These are phyloP conservation scores for Aureobasidium musti DNA, from an alignment of 2,329 filamentous ascomycete species.

Conservation along the genomic window DNA sequence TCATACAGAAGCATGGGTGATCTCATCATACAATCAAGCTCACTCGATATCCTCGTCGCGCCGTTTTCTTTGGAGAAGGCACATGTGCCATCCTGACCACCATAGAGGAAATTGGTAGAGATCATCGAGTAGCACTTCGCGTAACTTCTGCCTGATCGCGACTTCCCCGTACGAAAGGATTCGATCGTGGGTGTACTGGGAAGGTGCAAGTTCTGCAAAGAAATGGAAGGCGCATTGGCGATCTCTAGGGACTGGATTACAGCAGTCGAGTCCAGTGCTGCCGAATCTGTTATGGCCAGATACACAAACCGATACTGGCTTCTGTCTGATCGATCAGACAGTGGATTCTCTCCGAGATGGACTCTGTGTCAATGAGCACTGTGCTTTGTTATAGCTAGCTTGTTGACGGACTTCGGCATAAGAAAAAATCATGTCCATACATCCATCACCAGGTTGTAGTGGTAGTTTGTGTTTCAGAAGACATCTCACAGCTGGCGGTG, in stretches of 20 bases:
- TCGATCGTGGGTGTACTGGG: too few species aligned
- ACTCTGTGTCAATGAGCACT: background rate
- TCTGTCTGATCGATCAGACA: too few species aligned
- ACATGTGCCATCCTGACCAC: too few species aligned
- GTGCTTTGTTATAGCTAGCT: background rate
- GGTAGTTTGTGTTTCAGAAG: constrained; percentile 1
- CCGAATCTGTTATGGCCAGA: background rate
- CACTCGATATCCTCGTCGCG: too few species aligned
- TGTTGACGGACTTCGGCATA: background rate
- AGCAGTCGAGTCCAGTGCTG: background rate
- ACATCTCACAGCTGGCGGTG: background rate
- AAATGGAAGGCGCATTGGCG: background rate
- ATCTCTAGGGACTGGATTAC: background rate
- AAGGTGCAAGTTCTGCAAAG: background rate
- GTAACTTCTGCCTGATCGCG: background rate
- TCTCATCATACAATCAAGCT: too few species aligned
- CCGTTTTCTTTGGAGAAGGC: too few species aligned
- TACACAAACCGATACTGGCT: background rate
- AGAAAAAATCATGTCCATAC: background rate
- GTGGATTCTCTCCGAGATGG: too few species aligned
- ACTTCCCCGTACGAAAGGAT: background rate
- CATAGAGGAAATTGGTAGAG: background rate
- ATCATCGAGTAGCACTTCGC: background rate
- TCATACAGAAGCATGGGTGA: background rate
- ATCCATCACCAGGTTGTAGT: background rate